These are phyloP conservation scores for Yamadazyma sp. DNA, from an alignment of 1,139 yeast species.

Conservation along the genomic window DNA sequence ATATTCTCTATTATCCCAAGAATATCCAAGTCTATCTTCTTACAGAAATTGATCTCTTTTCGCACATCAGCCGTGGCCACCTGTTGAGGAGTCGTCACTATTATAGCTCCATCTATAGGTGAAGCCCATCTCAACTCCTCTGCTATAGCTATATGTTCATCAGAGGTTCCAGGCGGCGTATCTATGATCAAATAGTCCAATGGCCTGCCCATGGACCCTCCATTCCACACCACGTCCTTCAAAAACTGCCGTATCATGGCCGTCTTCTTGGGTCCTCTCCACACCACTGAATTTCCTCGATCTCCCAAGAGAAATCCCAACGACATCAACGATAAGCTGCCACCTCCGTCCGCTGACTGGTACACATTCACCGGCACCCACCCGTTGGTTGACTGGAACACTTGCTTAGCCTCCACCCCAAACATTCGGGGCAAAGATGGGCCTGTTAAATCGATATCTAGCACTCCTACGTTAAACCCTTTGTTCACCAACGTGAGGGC, in stretches of 20 bases:
- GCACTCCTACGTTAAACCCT: slow-evolving; percentile 83
- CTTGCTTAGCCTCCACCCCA: slow-evolving; percentile 78
- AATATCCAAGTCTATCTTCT: slow-evolving; percentile 42
- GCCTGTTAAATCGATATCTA: slow-evolving; percentile 95
- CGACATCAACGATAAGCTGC: slow-evolving; percentile 67
- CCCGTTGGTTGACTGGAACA: slow-evolving; percentile 78
- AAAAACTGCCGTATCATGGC: slow-evolving; percentile 96
- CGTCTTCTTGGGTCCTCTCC: slow-evolving; percentile 98
- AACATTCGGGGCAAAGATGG: slow-evolving; percentile 97
- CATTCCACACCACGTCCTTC: slow-evolving; percentile 80
- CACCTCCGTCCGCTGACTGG: slow-evolving; percentile 24
- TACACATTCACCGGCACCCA: slow-evolving; percentile 83
- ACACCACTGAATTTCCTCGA: slow-evolving; percentile 88
- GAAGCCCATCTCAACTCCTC: slow-evolving; percentile 70
- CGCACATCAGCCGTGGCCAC: slow-evolving; percentile 58
- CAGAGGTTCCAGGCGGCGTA: slow-evolving; percentile 98
- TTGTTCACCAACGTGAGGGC: slow-evolving; percentile 72
- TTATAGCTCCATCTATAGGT: slow-evolving; percentile 49
- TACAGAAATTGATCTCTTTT: slow-evolving; percentile 50
- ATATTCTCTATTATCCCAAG: slow-evolving; percentile 48
- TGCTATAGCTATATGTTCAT: slow-evolving; percentile 95
- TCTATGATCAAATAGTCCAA: slow-evolving; percentile 86
- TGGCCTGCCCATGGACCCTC: slow-evolving; percentile 49
- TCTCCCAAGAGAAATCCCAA: slow-evolving; percentile 85
- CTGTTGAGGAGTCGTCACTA: slow-evolving; percentile 51